Conservation (phyloP, 2,329 filamentous ascomycete species). For the Colletotrichum destructivum region DNA sequence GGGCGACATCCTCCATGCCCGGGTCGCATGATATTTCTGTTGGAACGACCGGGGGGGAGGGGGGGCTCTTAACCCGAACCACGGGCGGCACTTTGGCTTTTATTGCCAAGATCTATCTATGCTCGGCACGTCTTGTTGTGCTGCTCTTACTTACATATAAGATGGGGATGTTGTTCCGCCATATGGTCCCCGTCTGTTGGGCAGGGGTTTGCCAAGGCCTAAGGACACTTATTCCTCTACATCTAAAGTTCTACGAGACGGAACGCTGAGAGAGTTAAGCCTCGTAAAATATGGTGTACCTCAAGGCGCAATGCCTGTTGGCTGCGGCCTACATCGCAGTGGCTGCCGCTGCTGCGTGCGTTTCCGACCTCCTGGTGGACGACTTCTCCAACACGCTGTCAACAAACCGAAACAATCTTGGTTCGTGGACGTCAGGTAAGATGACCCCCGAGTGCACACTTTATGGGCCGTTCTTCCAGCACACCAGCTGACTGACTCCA, state of each 20-base stretch:
- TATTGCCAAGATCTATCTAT: conserved; percentile 1
- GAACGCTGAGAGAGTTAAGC: conserved; percentile 5
- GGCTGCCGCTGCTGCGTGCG: conserved; percentile 46
- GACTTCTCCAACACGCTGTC: conserved; percentile 52
- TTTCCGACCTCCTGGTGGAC: conserved; percentile 51
- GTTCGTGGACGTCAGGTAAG: conserved; percentile 55
- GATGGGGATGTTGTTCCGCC: not conserved
- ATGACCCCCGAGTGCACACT: conserved; percentile 1
- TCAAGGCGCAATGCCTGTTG: conserved; percentile 40
- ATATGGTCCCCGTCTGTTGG: not conserved
- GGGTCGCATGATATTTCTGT: conserved; percentile 4
- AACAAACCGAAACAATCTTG: conserved; percentile 52
- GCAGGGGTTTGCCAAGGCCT: conserved; percentile 2
- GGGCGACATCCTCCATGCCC: conserved; percentile 14
- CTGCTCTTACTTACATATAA: conserved; percentile 31
- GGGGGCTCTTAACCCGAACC: not conserved
- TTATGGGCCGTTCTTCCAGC: not conserved
- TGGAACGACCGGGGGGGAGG: not conserved
- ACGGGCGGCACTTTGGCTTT: not conserved
- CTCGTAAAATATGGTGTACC: conserved; percentile 41
- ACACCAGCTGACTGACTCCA: conserved; percentile 30
- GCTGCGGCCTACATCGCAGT: conserved; percentile 39
- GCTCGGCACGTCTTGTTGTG: not conserved
- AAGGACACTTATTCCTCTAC: not conserved
- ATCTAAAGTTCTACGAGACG: not conserved